Conservation (phyloP, 768 basidiomycete species). For the Termitomyces sp. region DNA sequence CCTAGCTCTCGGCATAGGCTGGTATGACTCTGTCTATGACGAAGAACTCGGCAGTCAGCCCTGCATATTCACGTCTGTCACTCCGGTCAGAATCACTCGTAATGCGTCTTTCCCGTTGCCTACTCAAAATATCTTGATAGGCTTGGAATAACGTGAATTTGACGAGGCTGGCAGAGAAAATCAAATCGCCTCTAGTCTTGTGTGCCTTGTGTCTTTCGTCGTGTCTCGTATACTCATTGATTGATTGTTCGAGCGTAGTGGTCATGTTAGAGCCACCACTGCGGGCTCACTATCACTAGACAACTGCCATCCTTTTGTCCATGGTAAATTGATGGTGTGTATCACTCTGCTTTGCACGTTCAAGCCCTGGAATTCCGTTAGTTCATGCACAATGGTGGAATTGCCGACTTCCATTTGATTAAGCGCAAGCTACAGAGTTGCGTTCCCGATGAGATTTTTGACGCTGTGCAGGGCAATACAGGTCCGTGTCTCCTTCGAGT, state of each 20-base stretch:
- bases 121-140: conserved; percentile 26
- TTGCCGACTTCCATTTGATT: conserved; percentile 74
- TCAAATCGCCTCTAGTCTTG: conserved; percentile 95
- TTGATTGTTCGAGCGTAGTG: conserved; percentile 32
- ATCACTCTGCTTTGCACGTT: background rate
- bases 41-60: conserved; percentile 82
- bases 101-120: background rate
- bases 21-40: conserved; percentile 88
- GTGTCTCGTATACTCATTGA: background rate
- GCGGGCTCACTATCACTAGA: conserved; percentile 87
- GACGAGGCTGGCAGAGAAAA: conserved; percentile 92
- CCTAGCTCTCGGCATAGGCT: conserved; percentile 44
- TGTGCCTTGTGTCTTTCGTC: conserved; percentile 28
- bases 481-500: conserved; percentile 35
- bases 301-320: conserved; percentile 93
- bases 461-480: conserved; percentile 88
- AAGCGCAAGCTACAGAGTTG: conserved; percentile 76
- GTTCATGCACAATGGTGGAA: conserved; percentile 99
- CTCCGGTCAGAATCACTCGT: conserved; percentile 56
- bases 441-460: conserved; percentile 80
- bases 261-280: conserved; percentile 91
- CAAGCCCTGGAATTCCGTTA: conserved; percentile 21
- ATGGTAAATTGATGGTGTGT: conserved; percentile 86
- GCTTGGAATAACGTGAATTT: conserved; percentile 98
- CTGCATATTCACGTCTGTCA: conserved; percentile 93